These are phyloP conservation scores for Phytophthora pistaciae DNA, from an alignment of 352 stramenopile genomes.

Conservation along the genomic window DNA sequence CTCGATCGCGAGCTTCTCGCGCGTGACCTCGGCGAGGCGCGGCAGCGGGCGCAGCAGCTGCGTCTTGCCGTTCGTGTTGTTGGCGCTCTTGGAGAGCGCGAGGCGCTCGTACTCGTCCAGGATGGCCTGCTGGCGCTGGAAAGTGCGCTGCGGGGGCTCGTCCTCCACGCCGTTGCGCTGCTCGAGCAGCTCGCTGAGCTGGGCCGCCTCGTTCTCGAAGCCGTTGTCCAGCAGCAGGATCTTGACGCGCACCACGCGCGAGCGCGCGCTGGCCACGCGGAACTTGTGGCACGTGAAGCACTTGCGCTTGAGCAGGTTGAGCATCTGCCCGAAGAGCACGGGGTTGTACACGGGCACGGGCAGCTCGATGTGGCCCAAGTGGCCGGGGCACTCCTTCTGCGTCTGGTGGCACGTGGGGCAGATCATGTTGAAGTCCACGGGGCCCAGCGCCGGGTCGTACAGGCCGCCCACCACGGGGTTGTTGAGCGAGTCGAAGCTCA, in stretches of 20 bases:
- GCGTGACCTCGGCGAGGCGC: conserved; percentile 74
- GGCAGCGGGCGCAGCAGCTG: conserved; percentile 56
- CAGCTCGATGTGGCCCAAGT: conserved; percentile 99
- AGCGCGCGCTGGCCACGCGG: conserved; percentile 74
- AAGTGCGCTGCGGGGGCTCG: conserved; percentile 71
- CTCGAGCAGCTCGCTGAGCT: conserved; percentile 84
- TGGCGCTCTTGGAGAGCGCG: conserved; percentile 60
- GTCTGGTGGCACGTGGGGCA: conserved; percentile 97
- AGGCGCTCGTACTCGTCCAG: conserved; percentile 92
- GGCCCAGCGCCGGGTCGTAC: conserved; percentile 97
- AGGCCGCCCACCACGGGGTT: conserved; percentile 96
- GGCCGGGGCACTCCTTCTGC: conserved; percentile 96
- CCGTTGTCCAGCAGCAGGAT: conserved; percentile 93
- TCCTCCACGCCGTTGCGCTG: conserved; percentile 90
- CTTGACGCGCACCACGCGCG: conserved; percentile 90
- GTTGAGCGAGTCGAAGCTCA: conserved; percentile 96
- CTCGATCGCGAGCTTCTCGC: conserved; percentile 84
- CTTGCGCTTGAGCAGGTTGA: conserved; percentile 97
- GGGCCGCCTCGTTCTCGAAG: conserved; percentile 80
- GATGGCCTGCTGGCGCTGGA: conserved; percentile 87
- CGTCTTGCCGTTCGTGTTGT: conserved; percentile 34
- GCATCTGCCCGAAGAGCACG: conserved; percentile 95
- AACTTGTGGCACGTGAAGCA: conserved; percentile 99
- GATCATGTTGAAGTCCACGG: conserved; percentile 90
- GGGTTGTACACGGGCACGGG: conserved; percentile 98